phyloP scores from a whole-genome alignment of 208 protist genomes.

The Ichthyophonus hoferi region DNA sequence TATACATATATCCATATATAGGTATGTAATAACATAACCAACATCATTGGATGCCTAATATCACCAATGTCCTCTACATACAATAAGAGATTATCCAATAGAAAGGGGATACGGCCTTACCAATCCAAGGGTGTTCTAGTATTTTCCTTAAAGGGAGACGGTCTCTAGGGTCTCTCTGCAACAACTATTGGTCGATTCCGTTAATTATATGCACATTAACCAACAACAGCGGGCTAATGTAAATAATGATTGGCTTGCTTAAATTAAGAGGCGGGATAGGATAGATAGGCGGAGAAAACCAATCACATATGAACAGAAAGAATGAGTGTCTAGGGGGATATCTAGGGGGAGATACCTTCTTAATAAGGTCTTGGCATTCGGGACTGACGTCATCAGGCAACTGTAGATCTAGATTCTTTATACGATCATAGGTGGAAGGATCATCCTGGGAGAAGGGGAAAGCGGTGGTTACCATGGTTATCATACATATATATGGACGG shows the following conservation, averaged over 20 bases:
- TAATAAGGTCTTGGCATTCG: slow-evolving; percentile 34
- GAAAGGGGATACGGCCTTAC: neutral
- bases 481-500: neutral
- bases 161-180: neutral
- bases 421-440: slow-evolving; percentile 31
- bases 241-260: neutral
- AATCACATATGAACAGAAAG: neutral
- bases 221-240: neutral
- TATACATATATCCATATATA: neutral
- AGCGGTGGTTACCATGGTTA: neutral
- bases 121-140: slow-evolving; percentile 32
- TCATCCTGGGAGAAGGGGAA: neutral
- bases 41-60: neutral
- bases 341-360: neutral
- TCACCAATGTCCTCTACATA: neutral
- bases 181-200: neutral
- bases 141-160: slow-evolving; percentile 9
- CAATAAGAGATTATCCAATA: neutral
- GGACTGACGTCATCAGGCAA: slow-evolving; percentile 15
- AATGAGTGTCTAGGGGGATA: neutral
- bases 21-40: neutral
- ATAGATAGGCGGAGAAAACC: neutral
- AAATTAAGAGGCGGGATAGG: neutral
- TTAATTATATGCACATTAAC: neutral
- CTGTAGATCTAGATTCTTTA: slow-evolving; percentile 30